Evolutionary conservation across 2,329 filamentous ascomycete species (phyloP).

Genomic region (Diaporthe ilicicola): DNA sequence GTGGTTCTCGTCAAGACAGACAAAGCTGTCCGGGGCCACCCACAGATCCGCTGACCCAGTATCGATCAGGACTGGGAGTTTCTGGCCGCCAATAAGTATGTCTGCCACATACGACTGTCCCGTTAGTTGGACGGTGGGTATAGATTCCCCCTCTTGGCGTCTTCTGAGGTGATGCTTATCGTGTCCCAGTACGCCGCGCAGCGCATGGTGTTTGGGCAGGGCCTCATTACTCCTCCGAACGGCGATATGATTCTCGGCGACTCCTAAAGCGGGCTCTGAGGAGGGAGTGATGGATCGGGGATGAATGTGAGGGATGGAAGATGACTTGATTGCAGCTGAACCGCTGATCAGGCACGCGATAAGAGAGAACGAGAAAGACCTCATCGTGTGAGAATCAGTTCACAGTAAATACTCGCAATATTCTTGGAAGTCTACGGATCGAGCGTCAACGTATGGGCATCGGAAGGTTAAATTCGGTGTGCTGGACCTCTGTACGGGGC

Average conservation of each 20-base stretch:
- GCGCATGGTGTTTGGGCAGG: background rate
- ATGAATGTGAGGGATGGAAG: background rate
- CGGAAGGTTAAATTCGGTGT: background rate
- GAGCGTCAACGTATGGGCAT: too few relatives aligned
- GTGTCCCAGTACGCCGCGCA: background rate
- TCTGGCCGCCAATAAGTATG: slow-evolving; percentile 38
- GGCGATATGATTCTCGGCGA: background rate
- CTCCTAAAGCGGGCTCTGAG: background rate
- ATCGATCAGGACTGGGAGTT: slow-evolving; percentile 40
- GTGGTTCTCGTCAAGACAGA: slow-evolving; percentile 21
- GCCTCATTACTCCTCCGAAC: background rate
- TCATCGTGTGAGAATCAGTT: background rate
- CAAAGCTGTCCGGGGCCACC: slow-evolving; percentile 20
- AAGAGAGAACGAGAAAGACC: background rate
- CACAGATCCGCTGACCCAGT: slow-evolving; percentile 39
- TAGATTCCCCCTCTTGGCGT: background rate
- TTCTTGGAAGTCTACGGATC: too few relatives aligned
- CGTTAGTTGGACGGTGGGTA: background rate
- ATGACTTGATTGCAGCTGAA: background rate
- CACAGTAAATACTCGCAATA: too few relatives aligned
- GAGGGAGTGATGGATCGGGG: background rate
- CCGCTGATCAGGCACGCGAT: background rate
- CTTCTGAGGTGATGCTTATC: background rate
- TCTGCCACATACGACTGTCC: slow-evolving; percentile 39
- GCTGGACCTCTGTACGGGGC: background rate